Evolutionary conservation across 2,329 filamentous ascomycete species (phyloP).

Genomic region (Thermothelomyces thermophilus): DNA sequence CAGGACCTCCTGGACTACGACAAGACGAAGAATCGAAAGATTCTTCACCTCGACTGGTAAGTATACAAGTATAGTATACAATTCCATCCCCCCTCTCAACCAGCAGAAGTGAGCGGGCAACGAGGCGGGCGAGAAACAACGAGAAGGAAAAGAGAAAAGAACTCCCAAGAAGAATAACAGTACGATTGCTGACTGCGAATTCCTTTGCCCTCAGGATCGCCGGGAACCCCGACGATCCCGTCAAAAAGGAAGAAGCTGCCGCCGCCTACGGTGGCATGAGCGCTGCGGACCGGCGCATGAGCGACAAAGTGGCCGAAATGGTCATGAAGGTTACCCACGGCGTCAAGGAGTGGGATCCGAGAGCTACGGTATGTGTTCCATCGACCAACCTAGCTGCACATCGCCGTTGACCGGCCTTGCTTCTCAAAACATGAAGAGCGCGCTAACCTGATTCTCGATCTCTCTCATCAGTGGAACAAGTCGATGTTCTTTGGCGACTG

Average conservation of each 20-base stretch:
- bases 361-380: conserved; percentile 2
- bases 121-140: background rate
- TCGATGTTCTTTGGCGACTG: conserved; percentile 20
- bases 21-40: conserved; percentile 15
- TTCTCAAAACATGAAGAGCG: background rate
- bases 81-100: background rate
- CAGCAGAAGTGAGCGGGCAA: background rate
- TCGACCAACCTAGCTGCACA: too few species aligned
- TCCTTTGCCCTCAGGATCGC: conserved; percentile 6
- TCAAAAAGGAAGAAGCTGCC: conserved; percentile 1
- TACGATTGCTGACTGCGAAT: background rate
- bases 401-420: too few species aligned
- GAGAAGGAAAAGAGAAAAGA: background rate
- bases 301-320: conserved; percentile 6
- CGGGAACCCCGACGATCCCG: conserved; percentile 14
- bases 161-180: too few species aligned
- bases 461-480: conserved; percentile 17
- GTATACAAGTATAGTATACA: too few species aligned
- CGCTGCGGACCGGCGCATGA: conserved; percentile 6
- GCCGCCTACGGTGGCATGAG: conserved; percentile 8
- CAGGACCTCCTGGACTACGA: conserved; percentile 16
- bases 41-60: conserved; percentile 22
- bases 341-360: conserved; percentile 6
- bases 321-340: conserved; percentile 9
- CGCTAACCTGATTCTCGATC: conserved; percentile 1